Evolutionary conservation across 768 basidiomycete genomes (phyloP).

Genomic region (Holtermanniella nyarrowii): DNA sequence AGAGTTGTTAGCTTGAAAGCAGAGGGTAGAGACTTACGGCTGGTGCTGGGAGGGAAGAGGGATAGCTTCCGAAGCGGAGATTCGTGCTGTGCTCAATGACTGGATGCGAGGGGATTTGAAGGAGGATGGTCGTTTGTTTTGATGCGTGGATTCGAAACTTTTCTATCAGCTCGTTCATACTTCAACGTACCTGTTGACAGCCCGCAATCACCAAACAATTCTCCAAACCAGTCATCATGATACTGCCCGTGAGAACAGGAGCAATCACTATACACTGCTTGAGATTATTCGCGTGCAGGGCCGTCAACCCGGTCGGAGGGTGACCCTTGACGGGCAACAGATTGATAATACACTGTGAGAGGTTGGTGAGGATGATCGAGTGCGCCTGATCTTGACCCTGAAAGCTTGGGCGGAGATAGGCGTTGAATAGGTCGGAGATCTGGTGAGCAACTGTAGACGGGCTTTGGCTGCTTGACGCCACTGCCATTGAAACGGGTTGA

Average conservation of each 20-base stretch:
- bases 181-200: conserved; percentile 61
- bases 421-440: conserved; percentile 2
- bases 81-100: conserved; percentile 64
- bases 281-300: conserved; percentile 58
- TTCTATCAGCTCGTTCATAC: neutral
- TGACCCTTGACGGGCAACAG: conserved; percentile 32
- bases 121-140: conserved; percentile 52
- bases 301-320: conserved; percentile 34
- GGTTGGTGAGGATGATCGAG: conserved; percentile 54
- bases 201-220: conserved; percentile 59
- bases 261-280: conserved; percentile 56
- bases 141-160: conserved; percentile 87
- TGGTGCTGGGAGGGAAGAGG: conserved; percentile 25
- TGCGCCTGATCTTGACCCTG: neutral
- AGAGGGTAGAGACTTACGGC: neutral
- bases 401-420: neutral
- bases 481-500: too few species aligned
- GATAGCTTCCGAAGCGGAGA: conserved; percentile 60
- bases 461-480: too few species aligned
- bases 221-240: conserved; percentile 56
- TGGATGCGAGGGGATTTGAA: conserved; percentile 60
- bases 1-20: neutral
- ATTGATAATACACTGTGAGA: conserved; percentile 63
- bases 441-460: too few species aligned
- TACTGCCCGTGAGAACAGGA: conserved; percentile 58